Percentiles rank a stretch among this genome's conserved stretches.
phyloP scores from a whole-genome alignment of 176 grass and related monocot genomes.

The Ampelocalamus luodianensis region DNA sequence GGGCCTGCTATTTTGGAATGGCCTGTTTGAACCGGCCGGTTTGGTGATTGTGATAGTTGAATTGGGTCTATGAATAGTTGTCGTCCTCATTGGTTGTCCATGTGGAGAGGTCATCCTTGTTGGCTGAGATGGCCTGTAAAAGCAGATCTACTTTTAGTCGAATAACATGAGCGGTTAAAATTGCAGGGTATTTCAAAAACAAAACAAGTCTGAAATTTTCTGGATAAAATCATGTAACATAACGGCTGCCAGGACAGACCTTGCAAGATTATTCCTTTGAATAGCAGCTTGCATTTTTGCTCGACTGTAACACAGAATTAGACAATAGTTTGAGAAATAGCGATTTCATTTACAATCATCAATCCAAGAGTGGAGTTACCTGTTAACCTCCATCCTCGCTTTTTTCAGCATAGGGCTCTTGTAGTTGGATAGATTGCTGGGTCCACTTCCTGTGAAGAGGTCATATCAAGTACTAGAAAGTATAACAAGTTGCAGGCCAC shows the following conservation, averaged over 20 bases:
- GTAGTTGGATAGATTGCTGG: constrained; percentile 59
- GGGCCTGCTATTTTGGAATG: constrained; percentile 38
- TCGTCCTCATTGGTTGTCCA: constrained; percentile 38
- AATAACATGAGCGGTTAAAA: background rate
- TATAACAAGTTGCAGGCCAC: background rate
- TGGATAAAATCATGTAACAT: background rate
- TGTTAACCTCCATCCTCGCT: constrained; percentile 56
- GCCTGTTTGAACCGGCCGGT: constrained; percentile 31
- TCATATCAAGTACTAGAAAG: background rate
- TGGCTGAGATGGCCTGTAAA: constrained; percentile 41
- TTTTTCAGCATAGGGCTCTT: constrained; percentile 56
- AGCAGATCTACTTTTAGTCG: background rate
- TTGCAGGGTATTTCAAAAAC: background rate
- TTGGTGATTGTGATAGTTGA: constrained; percentile 54
- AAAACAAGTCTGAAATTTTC: background rate
- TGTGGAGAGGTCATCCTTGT: constrained; percentile 27
- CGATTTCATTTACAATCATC: constrained; percentile 15
- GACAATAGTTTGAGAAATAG: constrained; percentile 27
- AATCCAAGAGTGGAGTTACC: constrained; percentile 40
- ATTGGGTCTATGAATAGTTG: constrained; percentile 53
- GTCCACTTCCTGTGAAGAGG: constrained; percentile 48
- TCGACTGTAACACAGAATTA: constrained; percentile 44
- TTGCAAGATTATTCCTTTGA: constrained; percentile 46
- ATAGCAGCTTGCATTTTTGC: constrained; percentile 57
- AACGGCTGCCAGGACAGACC: constrained; percentile 35